These are phyloP conservation scores for Phtheirospermum japonicum DNA, from an alignment of 257 asterid species.

Conservation along the genomic window DNA sequence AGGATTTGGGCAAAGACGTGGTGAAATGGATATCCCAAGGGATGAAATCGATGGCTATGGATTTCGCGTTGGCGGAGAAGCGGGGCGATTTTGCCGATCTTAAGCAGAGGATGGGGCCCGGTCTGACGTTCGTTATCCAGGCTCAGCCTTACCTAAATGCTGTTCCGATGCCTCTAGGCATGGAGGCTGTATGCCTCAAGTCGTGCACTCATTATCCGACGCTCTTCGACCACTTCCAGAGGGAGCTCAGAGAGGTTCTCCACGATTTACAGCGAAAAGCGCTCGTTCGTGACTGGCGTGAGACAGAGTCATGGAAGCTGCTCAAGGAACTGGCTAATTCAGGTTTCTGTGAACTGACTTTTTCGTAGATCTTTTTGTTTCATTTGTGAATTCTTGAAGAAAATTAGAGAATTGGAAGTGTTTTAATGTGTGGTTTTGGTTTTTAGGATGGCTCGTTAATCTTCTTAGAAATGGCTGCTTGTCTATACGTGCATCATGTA, in stretches of 20 bases:
- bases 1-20: conserved; percentile 78
- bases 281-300: conserved; percentile 61
- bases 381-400: not conserved
- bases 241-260: conserved; percentile 86
- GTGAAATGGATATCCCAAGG: conserved; percentile 81
- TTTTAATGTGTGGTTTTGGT: not conserved
- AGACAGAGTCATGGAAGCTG: conserved; percentile 84
- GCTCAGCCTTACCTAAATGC: conserved; percentile 92
- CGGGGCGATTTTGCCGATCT: conserved; percentile 70
- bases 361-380: not conserved
- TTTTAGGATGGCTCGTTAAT: not conserved
- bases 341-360: conserved; percentile 36
- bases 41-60: conserved; percentile 87
- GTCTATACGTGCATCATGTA: too few species aligned
- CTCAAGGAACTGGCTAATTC: conserved; percentile 83
- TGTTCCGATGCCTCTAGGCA: conserved; percentile 85
- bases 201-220: conserved; percentile 94
- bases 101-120: conserved; percentile 74
- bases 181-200: conserved; percentile 81
- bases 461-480: not conserved
- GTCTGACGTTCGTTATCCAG: conserved; percentile 78
- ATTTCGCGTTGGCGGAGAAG: conserved; percentile 62
- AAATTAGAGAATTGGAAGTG: too few species aligned
- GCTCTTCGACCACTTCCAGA: conserved; percentile 90
- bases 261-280: conserved; percentile 58